Percentiles rank a stretch among this genome's conserved stretches.
Conservation (phyloP, 805 yeast species). For the Groenewaldozyma salmanticensis region DNA sequence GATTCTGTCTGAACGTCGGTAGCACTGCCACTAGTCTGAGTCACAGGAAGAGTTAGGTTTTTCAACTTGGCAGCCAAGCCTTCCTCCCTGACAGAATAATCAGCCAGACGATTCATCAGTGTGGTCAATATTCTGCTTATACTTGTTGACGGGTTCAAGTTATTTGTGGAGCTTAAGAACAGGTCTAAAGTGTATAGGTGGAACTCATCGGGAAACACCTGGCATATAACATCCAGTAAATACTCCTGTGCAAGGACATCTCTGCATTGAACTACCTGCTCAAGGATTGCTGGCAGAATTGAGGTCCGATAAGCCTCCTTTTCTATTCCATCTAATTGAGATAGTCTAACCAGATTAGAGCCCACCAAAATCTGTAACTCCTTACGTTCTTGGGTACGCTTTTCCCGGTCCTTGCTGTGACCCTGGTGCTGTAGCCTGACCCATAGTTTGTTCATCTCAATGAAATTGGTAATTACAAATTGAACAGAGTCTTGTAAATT, state of each 20-base stretch:
- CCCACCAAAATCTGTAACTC: conserved; percentile 91
- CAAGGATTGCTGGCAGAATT: conserved; percentile 71
- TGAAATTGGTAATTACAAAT: conserved; percentile 75
- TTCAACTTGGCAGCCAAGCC: conserved; percentile 3
- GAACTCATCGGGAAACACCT: conserved; percentile 89
- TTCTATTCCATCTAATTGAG: conserved; percentile 70
- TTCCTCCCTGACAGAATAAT: conserved; percentile 18
- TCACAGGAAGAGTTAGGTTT: conserved; percentile 8
- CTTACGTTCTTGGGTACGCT: conserved; percentile 68
- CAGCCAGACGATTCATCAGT: conserved; percentile 49
- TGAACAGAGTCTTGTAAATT: conserved; percentile 58
- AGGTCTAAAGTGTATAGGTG: conserved; percentile 66
- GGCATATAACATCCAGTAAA: conserved; percentile 80
- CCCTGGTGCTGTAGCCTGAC: conserved; percentile 95
- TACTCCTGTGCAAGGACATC: conserved; percentile 91
- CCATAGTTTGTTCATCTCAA: conserved; percentile 98
- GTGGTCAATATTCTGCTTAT: conserved; percentile 57
- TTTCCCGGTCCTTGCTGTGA: conserved; percentile 68
- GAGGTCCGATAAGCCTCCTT: conserved; percentile 33
- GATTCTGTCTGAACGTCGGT: conserved; percentile 8
- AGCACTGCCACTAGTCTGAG: conserved; percentile 1
- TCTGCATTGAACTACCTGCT: conserved; percentile 85
- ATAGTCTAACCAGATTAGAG: conserved; percentile 77
- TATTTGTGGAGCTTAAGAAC: conserved; percentile 54
- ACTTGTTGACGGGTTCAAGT: conserved; percentile 61